Percentiles rank a stretch among this genome's conserved stretches.
These are phyloP conservation scores for Nepenthes gracilis DNA, from an alignment of 148 eudicot species.

Conservation along the genomic window DNA sequence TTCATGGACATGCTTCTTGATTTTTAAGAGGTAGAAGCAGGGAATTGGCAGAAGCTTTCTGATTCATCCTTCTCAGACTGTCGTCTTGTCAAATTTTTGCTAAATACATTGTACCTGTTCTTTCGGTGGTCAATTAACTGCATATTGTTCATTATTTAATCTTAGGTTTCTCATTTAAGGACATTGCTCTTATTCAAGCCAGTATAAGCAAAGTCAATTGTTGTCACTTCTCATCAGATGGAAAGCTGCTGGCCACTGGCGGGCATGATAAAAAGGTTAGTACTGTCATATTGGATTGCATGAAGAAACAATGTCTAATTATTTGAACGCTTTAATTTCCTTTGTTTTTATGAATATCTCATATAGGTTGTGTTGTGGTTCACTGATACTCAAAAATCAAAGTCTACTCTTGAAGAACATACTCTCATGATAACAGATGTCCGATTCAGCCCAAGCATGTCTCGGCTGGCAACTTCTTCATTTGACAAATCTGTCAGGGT, in stretches of 20 bases:
- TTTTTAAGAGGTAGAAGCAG: too few species aligned
- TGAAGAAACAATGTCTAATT: neutral
- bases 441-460: slow-evolving; percentile 61
- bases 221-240: slow-evolving; percentile 78
- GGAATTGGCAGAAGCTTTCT: neutral
- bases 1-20: too few species aligned
- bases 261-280: slow-evolving; percentile 81
- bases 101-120: neutral
- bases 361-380: slow-evolving; percentile 71
- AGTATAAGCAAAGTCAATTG: slow-evolving; percentile 51
- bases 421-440: slow-evolving; percentile 63
- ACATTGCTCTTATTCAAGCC: slow-evolving; percentile 28
- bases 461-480: slow-evolving; percentile 73
- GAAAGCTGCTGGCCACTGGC: slow-evolving; percentile 80
- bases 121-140: neutral
- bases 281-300: neutral
- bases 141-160: neutral
- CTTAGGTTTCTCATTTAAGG: slow-evolving; percentile 32
- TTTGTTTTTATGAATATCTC: slow-evolving; percentile 7
- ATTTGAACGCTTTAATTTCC: neutral
- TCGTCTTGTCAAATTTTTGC: neutral
- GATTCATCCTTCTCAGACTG: neutral
- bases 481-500: slow-evolving; percentile 72
- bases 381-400: slow-evolving; percentile 43
- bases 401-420: slow-evolving; percentile 70